Evolutionary conservation across 2,329 filamentous ascomycete species (phyloP).

Genomic region (Colletotrichum sp.): DNA sequence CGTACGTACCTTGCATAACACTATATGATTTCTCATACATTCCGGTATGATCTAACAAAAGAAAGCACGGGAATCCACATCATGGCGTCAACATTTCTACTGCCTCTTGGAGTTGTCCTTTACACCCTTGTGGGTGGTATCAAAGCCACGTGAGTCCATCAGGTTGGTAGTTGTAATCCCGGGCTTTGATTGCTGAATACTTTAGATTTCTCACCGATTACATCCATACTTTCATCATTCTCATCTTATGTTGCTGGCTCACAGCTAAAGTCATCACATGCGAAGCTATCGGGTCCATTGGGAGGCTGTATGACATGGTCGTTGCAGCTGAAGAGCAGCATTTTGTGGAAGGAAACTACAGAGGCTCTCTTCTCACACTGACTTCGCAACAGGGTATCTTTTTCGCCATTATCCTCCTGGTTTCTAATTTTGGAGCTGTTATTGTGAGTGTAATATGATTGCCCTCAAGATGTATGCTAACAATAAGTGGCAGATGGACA

Average conservation of each 20-base stretch:
- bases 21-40: neutral
- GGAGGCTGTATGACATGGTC: conserved; percentile 54
- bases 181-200: neutral
- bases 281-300: conserved; percentile 51
- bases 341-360: conserved; percentile 55
- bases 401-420: neutral
- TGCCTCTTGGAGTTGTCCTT: conserved; percentile 41
- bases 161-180: neutral
- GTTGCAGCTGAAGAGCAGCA: conserved; percentile 45
- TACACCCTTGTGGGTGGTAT: conserved; percentile 46
- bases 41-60: neutral
- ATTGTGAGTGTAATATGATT: neutral
- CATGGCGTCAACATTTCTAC: conserved; percentile 52
- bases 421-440: conserved; percentile 51
- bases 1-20: conserved; percentile 8
- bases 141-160: conserved; percentile 37
- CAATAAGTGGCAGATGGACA: conserved; percentile 28
- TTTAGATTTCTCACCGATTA: conserved; percentile 48
- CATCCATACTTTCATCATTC: conserved; percentile 59
- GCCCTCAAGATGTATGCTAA: neutral
- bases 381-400: conserved; percentile 24
- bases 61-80: conserved; percentile 41
- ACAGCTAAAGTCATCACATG: conserved; percentile 47
- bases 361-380: conserved; percentile 62
- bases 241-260: conserved; percentile 46